Conservation (phyloP, 2,329 filamentous ascomycete species). For the Cladorrhinum sp. region DNA sequence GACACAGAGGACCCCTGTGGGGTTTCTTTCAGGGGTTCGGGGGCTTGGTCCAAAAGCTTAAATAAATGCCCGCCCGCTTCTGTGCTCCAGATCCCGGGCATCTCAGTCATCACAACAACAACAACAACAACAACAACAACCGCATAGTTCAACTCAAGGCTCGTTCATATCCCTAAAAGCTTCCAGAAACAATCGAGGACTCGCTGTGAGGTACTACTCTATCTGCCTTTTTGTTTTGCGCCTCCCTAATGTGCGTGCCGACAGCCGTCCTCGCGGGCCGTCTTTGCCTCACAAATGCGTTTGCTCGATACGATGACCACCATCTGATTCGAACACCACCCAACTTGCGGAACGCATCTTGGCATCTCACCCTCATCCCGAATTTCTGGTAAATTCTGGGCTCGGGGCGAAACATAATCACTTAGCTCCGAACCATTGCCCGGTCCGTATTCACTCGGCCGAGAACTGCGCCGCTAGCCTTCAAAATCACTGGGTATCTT, state of each 20-base stretch:
- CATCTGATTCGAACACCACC: not conserved
- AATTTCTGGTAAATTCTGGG: not conserved
- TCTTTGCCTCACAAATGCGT: not conserved
- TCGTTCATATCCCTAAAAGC: too few species aligned
- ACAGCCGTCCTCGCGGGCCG: not conserved
- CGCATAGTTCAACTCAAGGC: too few species aligned
- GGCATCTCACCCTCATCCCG: not conserved
- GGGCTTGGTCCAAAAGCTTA: not conserved
- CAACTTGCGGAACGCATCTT: not conserved
- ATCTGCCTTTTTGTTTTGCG: not conserved
- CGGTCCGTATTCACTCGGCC: too few species aligned
- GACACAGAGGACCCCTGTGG: not conserved
- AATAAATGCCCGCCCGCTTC: not conserved
- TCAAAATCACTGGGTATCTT: too few species aligned
- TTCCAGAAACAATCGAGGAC: too few species aligned
- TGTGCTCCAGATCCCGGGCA: too few species aligned
- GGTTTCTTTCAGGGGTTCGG: not conserved
- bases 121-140: too few species aligned
- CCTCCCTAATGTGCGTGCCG: not conserved
- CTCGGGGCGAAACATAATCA: too few species aligned
- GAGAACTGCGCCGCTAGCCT: too few species aligned
- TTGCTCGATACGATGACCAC: not conserved
- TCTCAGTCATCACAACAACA: too few species aligned
- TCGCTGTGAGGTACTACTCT: too few species aligned
- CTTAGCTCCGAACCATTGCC: too few species aligned